Evolutionary conservation across 495 filamentous ascomycete genomes (phyloP).

Genomic region (Platismatia glauca): DNA sequence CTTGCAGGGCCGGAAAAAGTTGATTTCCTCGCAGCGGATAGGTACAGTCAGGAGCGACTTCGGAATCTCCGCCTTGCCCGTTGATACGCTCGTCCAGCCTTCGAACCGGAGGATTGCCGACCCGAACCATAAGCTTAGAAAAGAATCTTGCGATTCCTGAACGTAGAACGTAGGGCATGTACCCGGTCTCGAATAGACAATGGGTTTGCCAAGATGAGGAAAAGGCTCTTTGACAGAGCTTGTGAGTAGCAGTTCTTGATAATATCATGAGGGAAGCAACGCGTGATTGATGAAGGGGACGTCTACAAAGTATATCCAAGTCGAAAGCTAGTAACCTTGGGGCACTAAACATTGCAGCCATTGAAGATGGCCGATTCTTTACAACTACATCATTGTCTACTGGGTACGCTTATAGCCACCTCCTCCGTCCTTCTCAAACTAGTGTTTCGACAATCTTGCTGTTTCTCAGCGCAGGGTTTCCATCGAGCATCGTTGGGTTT

Average conservation of each 20-base stretch:
- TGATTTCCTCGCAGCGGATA: not conserved
- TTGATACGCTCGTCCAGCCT: not conserved
- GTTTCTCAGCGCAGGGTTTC: not conserved
- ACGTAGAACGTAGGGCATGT: not conserved
- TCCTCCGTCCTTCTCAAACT: not conserved
- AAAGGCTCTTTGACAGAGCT: not conserved
- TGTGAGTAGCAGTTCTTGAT: no score
- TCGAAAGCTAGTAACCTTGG: not conserved
- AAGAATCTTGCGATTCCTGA: not conserved
- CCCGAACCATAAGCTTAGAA: not conserved
- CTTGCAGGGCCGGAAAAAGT: not conserved
- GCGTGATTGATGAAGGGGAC: not conserved
- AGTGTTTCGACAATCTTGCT: not conserved
- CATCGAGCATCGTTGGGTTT: not conserved
- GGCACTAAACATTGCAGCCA: not conserved
- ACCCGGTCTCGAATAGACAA: not conserved
- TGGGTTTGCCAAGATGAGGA: not conserved
- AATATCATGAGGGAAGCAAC: no score
- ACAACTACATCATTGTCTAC: not conserved
- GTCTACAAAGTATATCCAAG: not conserved
- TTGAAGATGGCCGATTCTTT: not conserved
- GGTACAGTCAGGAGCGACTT: not conserved
- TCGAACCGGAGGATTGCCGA: slow-evolving; percentile 1
- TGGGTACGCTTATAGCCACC: not conserved
- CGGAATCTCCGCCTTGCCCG: not conserved